Percentiles rank a stretch among this genome's conserved stretches.
Evolutionary conservation across 495 filamentous ascomycete genomes (phyloP).

Genomic region (Pseudevernia furfuracea): DNA sequence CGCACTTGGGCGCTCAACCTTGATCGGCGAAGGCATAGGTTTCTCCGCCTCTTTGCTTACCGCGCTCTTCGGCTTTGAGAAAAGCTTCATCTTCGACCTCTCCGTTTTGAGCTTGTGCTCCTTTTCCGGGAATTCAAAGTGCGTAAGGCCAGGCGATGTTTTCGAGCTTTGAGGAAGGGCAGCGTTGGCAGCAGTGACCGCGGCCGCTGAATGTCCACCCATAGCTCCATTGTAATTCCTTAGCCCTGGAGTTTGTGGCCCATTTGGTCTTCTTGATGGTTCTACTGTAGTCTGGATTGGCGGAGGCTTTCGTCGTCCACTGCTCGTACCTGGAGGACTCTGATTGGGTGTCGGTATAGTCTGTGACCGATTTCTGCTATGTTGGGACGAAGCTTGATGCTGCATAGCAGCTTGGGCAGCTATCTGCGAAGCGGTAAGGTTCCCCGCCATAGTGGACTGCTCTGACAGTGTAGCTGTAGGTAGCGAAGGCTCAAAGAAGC

Average conservation of each 20-base stretch:
- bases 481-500: conserved; percentile 81
- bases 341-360: conserved; percentile 47
- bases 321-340: conserved; percentile 40
- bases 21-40: conserved; percentile 72
- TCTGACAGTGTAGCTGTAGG: conserved; percentile 56
- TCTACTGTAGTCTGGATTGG: conserved; percentile 46
- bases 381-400: conserved; percentile 47
- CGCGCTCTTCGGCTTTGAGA: conserved; percentile 75
- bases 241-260: conserved; percentile 28
- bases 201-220: conserved; percentile 59
- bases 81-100: conserved; percentile 86
- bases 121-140: conserved; percentile 37
- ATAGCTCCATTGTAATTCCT: conserved; percentile 59
- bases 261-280: conserved; percentile 41
- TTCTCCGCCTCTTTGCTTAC: conserved; percentile 57
- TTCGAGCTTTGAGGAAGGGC: conserved; percentile 66
- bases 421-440: conserved; percentile 71
- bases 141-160: conserved; percentile 42
- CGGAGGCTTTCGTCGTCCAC: conserved; percentile 46
- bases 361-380: conserved; percentile 62
- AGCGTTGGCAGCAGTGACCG: conserved; percentile 75
- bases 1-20: conserved; percentile 55
- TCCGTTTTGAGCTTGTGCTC: conserved; percentile 64
- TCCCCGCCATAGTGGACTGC: conserved; percentile 35
- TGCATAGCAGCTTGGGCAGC: conserved; percentile 89